Evolutionary conservation across 208 protist genomes (phyloP).

Genomic region (Leishmania mexicana): DNA sequence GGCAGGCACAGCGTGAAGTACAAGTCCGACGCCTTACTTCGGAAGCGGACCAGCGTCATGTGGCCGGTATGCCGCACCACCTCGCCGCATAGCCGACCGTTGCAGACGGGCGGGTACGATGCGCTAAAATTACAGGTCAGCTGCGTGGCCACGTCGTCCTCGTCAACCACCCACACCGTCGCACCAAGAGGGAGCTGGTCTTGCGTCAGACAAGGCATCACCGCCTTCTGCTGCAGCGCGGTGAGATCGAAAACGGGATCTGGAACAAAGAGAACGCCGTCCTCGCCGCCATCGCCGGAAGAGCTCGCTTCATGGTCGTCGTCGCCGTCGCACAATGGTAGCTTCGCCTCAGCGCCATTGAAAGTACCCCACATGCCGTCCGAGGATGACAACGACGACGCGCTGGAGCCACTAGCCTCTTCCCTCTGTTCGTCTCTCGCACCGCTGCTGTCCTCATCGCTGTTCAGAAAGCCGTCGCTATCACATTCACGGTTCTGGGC

Average conservation of each 20-base stretch:
- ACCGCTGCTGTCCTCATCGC: slow-evolving; percentile 11
- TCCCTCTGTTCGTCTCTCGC: not conserved
- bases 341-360: slow-evolving; percentile 20
- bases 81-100: slow-evolving; percentile 55
- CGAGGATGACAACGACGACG: slow-evolving; percentile 25
- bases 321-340: slow-evolving; percentile 17
- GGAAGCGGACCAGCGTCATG: slow-evolving; percentile 69
- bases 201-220: slow-evolving; percentile 48
- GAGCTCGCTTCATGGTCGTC: slow-evolving; percentile 7
- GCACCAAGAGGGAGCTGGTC: slow-evolving; percentile 46
- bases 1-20: slow-evolving; percentile 61
- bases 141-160: slow-evolving; percentile 78
- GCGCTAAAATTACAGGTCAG: slow-evolving; percentile 61
- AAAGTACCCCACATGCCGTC: slow-evolving; percentile 55
- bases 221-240: slow-evolving; percentile 36
- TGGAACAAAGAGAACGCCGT: slow-evolving; percentile 60
- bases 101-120: slow-evolving; percentile 71
- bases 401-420: not conserved
- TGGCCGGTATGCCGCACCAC: slow-evolving; percentile 63
- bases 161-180: slow-evolving; percentile 80
- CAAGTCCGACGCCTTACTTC: slow-evolving; percentile 32
- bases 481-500: slow-evolving; percentile 28
- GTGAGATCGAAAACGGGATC: slow-evolving; percentile 60
- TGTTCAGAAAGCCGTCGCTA: slow-evolving; percentile 24
- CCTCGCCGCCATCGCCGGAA: slow-evolving; percentile 29